Evolutionary conservation across 345 rosid genomes (phyloP).

Genomic region (Eucalyptus rudis): DNA sequence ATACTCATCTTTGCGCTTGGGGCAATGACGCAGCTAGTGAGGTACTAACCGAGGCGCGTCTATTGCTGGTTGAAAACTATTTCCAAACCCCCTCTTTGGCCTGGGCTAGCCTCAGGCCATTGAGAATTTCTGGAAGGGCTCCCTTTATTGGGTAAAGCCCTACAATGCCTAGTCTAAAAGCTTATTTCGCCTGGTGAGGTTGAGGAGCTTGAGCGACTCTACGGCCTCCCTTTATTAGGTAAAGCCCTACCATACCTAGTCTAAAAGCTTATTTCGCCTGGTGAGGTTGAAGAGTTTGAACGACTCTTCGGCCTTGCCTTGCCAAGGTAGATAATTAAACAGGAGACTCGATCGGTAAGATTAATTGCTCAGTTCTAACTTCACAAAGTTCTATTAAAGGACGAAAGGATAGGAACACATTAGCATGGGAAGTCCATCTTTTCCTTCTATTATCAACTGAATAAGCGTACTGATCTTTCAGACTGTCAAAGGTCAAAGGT

Average conservation of each 20-base stretch:
- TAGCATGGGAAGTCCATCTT: not conserved
- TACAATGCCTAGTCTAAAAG: not conserved
- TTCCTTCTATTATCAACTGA: not conserved
- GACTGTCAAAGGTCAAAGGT: not conserved
- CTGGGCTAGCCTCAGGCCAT: slow-evolving; percentile 13
- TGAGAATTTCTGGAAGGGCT: slow-evolving; percentile 39
- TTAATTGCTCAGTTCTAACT: fast-evolving
- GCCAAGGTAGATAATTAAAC: fast-evolving
- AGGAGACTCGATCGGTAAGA: too few species aligned
- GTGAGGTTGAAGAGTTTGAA: too few species aligned
- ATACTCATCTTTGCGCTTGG: slow-evolving; percentile 3
- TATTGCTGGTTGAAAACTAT: slow-evolving; percentile 42
- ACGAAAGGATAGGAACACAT: not conserved
- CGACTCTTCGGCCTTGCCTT: too few species aligned
- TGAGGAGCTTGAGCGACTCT: too few species aligned
- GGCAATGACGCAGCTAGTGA: slow-evolving; percentile 38
- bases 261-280: fast-evolving
- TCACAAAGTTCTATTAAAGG: fast-evolving
- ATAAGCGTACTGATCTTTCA: not conserved
- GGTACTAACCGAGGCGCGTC: slow-evolving; percentile 38
- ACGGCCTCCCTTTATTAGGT: not conserved
- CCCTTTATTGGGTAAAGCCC: not conserved
- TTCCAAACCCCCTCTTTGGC: slow-evolving; percentile 35
- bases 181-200: too few species aligned
- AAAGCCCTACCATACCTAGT: not conserved